phyloP scores from a whole-genome alignment of 148 eudicot species.

The Rhododendron griersonianum region DNA sequence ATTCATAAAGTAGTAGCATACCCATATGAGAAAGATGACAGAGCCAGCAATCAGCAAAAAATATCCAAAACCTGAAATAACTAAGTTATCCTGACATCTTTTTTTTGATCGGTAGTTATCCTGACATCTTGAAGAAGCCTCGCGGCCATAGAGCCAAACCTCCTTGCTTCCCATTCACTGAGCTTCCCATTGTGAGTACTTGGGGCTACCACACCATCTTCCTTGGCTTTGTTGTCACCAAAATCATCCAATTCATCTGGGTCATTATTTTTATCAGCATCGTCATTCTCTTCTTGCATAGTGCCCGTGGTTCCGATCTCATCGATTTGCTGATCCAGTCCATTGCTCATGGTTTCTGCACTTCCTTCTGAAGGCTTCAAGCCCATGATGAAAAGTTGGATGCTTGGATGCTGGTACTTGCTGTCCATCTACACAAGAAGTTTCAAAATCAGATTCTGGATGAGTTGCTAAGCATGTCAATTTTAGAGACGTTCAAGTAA shows the following conservation, averaged over 20 bases:
- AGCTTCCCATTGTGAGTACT: conserved; percentile 30
- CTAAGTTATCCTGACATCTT: conserved; percentile 60
- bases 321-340: conserved; percentile 20
- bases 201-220: conserved; percentile 14
- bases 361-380: conserved; percentile 36
- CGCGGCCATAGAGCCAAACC: conserved; percentile 94
- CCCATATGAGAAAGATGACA: neutral
- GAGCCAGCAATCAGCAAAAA: neutral
- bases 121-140: conserved; percentile 81
- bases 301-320: conserved; percentile 27
- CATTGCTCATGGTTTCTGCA: conserved; percentile 17
- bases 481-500: neutral
- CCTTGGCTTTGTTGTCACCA: conserved; percentile 14
- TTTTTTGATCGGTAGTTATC: conserved; percentile 17
- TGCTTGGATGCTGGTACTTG: conserved; percentile 82
- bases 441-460: neutral
- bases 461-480: neutral
- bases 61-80: neutral
- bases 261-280: conserved; percentile 11
- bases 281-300: conserved; percentile 21
- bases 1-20: neutral
- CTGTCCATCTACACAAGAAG: conserved; percentile 55
- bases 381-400: conserved; percentile 75
- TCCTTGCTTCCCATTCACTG: conserved; percentile 83
- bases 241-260: conserved; percentile 12